Evolutionary conservation across 2,329 filamentous ascomycete species (phyloP), one percentile per base, ranked within the genome.

Genomic region (Xylaria sp.): DNA sequence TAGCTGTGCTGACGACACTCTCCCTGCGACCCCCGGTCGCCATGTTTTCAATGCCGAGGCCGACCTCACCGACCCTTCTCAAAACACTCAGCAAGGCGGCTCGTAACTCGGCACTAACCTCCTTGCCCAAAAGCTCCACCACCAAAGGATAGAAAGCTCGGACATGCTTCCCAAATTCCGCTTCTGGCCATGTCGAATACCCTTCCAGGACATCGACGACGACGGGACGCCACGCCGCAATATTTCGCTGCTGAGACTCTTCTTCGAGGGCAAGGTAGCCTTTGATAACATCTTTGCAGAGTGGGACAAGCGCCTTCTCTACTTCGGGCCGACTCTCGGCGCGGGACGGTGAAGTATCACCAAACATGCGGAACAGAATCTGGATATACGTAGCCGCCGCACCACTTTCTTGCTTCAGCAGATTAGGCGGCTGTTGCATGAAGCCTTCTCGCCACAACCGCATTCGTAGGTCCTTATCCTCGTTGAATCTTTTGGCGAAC

Each of bases 401-500:
- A 50, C 96, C 95, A 70, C 90, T 93, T 82, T 99, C 96, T 80
- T 99, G 96, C 83, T 99, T 99, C 37, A 99, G 87, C 13, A 99
- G 86, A 77, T 99, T 99, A 2, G 96, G 96, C 18, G 96, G 95
- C 79, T 99, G 96, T 82, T 97, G 97, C 96, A 99, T 99, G 86
- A 99, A 99, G 0, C 97, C 96, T 80, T 99, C 96, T 60, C 94
- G 88, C 94, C 97, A 99, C 20, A 99, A 86, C 20, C 93, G 90
- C 87, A 97, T 97, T 55, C 96, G 90, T 46, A 99, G 85, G 74
- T 98, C 96, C 81, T 97, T 97, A 82, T 99, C 94, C 72, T 94
- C 94, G 80, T 99, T 99, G 86, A 99, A 99, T 75, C 92, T 92
- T 77, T 97, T 94, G 54, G 97, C 96, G 75, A 99, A 99, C 69